Base-by-base conservation (phyloP, 495 filamentous ascomycete species). In the Penicillium argentinense region DNA sequence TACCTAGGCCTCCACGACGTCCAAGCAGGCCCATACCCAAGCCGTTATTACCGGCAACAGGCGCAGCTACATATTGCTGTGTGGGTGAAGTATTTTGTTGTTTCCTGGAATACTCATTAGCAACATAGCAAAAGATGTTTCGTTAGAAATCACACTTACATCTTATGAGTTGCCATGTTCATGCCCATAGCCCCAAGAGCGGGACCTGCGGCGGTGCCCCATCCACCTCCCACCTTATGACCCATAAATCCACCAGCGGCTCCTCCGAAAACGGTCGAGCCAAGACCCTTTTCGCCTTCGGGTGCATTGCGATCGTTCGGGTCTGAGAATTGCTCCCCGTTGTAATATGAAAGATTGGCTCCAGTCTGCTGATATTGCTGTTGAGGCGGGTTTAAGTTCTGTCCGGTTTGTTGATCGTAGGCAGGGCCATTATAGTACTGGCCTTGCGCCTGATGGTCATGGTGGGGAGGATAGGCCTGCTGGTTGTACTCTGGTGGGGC, bases 191-290 rank as follows among this genome's bases (percentile, higher is more conserved):
- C 38, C 12, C 38, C 38, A 9, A 18, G 0, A 25, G 22, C 38
- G n/a, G 38, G 19, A 4, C 38, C 38, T 6, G 38, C 38, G 25
- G 38, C 24, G 12, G 38, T 27, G 5, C 21, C 9, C 38, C 24
- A 25, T 8, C 38, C 38, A 9, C 38, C 38, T 2, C 38, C 38
- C 38, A 40, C 25, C 22, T 40, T 40, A 16, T 40, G 38, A 16
- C 38, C 38, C 38, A 40, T 40, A 21, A 24, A 40, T 27, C 38
- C 38, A 13, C 38, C 38, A 26, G 38, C 38, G 9, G 38, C 38
- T 16, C 38, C 38, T 16, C 38, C 38, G 11, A 40, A 18, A 14
- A 40, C 38, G 16, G 38, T 40, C 14, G 38, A 40, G 4, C 38
- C 38, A 27, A 40, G 38, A 3, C 38, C 38, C 12, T 17, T 40